Conservation (phyloP, 192 early-diverging fungal genomes). For the Podila epicladia region DNA sequence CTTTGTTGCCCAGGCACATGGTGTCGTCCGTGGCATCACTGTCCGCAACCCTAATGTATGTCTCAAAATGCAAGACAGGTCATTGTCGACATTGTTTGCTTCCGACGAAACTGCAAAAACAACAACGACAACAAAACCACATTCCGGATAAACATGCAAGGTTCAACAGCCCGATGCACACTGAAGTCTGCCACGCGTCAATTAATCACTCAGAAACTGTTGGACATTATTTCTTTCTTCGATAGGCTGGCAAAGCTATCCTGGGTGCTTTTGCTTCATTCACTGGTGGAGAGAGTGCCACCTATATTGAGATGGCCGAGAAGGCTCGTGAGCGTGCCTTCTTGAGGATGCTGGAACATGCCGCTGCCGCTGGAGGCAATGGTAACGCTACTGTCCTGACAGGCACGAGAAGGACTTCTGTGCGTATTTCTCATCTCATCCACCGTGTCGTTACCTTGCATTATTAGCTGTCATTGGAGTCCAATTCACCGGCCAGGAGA, state of each 20-base stretch:
- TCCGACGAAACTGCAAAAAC: too few relatives aligned
- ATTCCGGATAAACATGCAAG: too few relatives aligned
- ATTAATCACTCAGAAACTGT: too few relatives aligned
- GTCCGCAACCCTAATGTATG: constrained; percentile 48
- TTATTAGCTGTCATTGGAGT: constrained; percentile 4
- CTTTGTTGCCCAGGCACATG: constrained; percentile 40
- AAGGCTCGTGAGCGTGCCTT: constrained; percentile 49
- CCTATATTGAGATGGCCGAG: constrained; percentile 49
- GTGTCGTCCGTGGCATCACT: constrained; percentile 46
- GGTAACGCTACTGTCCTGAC: neutral
- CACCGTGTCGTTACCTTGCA: too few relatives aligned
- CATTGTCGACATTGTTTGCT: too few relatives aligned
- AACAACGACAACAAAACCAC: too few relatives aligned
- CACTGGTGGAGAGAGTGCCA: constrained; percentile 41
- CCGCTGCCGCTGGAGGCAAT: constrained; percentile 46
- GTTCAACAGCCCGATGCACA: too few relatives aligned
- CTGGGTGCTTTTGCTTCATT: constrained; percentile 46
- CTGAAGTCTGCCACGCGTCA: too few relatives aligned
- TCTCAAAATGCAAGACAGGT: neutral
- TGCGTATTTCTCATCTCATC: too few relatives aligned
- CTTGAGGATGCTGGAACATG: constrained; percentile 43
- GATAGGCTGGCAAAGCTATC: constrained; percentile 32
- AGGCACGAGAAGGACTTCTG: too few relatives aligned
- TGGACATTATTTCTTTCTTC: too few relatives aligned
- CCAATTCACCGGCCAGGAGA: constrained; percentile 6